Evolutionary conservation across 306 rosid genomes (phyloP).

Genomic region (Begonia fuchsioides): DNA sequence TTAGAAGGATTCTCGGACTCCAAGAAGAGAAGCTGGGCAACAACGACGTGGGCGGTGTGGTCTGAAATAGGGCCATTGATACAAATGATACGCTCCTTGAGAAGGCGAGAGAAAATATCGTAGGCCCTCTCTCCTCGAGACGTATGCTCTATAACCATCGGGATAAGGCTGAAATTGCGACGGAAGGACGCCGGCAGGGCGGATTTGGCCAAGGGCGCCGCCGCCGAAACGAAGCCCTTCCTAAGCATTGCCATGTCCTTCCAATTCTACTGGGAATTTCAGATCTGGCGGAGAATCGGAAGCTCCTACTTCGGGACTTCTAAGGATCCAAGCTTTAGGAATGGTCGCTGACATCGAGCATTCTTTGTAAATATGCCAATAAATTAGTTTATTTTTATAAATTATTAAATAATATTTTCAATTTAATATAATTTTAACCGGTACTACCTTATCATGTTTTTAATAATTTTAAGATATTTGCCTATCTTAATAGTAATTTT

Average conservation of each 20-base stretch:
- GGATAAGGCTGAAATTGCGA: conserved; percentile 50
- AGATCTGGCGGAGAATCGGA: too few relatives aligned
- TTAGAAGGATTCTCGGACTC: conserved; percentile 96
- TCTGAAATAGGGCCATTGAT: conserved; percentile 87
- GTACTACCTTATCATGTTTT: too few relatives aligned
- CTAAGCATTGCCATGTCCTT: conserved; percentile 6
- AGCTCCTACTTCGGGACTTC: too few relatives aligned
- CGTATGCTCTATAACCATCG: conserved; percentile 94
- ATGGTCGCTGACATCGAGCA: too few relatives aligned
- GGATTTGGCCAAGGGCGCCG: conserved; percentile 12
- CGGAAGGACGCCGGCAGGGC: conserved; percentile 1
- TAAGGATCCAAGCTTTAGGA: too few relatives aligned
- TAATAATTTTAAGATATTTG: too few relatives aligned
- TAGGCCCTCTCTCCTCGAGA: conserved; percentile 94
- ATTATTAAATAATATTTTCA: too few relatives aligned
- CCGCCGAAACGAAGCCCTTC: conserved; percentile 31
- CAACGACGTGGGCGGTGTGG: conserved; percentile 91
- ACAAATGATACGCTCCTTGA: conserved; percentile 91
- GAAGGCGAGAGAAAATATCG: conserved; percentile 98
- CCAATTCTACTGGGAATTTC: too few relatives aligned
- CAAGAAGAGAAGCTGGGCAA: conserved; percentile 88
- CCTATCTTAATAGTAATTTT: too few relatives aligned
- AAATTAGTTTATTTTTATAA: too few relatives aligned
- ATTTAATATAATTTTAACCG: too few relatives aligned
- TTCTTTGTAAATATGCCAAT: too few relatives aligned